Conservation (phyloP, 768 basidiomycete genomes). For the Tremella yokohamensis region DNA sequence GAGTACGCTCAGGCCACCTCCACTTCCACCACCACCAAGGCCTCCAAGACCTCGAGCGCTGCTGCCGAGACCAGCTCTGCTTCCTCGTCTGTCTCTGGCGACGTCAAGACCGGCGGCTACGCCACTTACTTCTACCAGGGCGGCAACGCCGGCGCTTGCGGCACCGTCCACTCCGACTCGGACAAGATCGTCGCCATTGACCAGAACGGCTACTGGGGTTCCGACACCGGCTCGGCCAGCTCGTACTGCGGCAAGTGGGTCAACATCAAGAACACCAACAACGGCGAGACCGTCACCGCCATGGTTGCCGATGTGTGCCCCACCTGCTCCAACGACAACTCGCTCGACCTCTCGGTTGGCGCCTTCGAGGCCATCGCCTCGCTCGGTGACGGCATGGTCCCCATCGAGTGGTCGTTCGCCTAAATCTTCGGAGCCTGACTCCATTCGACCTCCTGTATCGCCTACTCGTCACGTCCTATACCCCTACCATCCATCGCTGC, state of each 20-base stretch:
- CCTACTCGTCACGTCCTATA: no score
- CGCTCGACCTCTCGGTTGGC: slow-evolving; percentile 58
- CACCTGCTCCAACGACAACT: slow-evolving; percentile 64
- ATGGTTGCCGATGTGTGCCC: slow-evolving; percentile 78
- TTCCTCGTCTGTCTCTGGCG: slow-evolving; percentile 21
- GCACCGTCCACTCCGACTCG: slow-evolving; percentile 59
- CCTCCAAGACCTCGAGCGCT: slow-evolving; percentile 16
- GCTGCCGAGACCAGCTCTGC: slow-evolving; percentile 25
- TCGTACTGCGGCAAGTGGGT: slow-evolving; percentile 65
- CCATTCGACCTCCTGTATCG: no score
- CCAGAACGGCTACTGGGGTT: slow-evolving; percentile 48
- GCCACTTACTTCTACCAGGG: slow-evolving; percentile 66
- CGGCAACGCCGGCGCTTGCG: slow-evolving; percentile 76
- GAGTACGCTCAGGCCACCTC: slow-evolving; percentile 26
- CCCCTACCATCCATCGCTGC: neutral
- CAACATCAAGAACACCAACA: slow-evolving; percentile 61
- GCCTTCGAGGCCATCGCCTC: slow-evolving; percentile 64
- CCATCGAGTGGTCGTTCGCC: slow-evolving; percentile 50
- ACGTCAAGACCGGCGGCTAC: slow-evolving; percentile 45
- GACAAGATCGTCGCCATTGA: slow-evolving; percentile 56
- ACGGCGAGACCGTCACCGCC: slow-evolving; percentile 62
- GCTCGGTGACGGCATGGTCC: slow-evolving; percentile 58
- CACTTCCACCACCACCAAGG: slow-evolving; percentile 14
- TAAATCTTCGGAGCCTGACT: no score
- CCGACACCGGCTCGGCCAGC: slow-evolving; percentile 60